Conservation (phyloP, 140 eudicot genomes). For the Anethum foeniculum region DNA sequence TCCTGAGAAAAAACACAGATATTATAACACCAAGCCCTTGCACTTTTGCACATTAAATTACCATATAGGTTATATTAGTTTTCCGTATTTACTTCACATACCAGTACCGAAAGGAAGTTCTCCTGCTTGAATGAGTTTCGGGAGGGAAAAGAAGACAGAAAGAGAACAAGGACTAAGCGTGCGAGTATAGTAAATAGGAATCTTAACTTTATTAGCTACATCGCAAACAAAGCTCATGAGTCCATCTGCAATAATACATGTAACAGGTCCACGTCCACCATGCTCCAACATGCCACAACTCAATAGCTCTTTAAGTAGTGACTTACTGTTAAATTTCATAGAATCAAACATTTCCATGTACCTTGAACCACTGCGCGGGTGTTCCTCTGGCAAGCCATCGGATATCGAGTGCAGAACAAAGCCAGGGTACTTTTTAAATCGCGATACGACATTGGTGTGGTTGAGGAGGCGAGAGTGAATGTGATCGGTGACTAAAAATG, state of each 20-base stretch:
- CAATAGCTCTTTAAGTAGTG: neutral
- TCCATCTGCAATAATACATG: constrained; percentile 45
- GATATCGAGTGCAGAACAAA: neutral
- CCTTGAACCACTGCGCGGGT: neutral
- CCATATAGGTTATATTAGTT: too few species aligned
- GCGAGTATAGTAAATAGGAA: neutral
- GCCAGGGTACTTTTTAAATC: neutral
- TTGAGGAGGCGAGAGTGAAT: constrained; percentile 39
- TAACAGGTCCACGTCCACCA: constrained; percentile 8
- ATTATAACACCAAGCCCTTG: neutral
- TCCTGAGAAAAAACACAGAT: neutral
- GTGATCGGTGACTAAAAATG: constrained; percentile 42
- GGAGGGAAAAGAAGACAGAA: neutral
- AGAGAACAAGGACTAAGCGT: neutral
- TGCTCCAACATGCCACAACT: neutral
- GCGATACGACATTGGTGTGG: constrained; percentile 15
- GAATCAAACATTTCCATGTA: neutral
- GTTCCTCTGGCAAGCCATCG: neutral
- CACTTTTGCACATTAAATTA: too few species aligned
- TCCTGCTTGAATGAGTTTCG: neutral
- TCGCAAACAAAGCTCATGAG: constrained; percentile 21
- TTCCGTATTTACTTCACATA: neutral
- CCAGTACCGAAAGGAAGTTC: neutral
- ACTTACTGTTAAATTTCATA: neutral
- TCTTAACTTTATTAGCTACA: neutral